Evolutionary conservation across 768 basidiomycete genomes (phyloP), one percentile per base, ranked within the genome.

Genomic region (Boletus barrowsii): DNA sequence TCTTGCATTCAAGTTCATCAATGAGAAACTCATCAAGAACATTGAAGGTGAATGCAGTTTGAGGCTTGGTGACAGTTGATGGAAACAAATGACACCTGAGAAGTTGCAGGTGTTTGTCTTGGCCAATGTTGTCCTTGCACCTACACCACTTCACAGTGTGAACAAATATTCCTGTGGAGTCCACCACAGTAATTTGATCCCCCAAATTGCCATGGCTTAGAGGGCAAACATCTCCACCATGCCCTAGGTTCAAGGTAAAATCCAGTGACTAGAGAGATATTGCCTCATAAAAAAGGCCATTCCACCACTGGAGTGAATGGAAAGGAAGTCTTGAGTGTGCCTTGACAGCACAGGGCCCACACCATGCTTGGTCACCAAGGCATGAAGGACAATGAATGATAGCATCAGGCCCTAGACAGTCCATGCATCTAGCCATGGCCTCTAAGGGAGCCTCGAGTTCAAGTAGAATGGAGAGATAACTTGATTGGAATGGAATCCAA

Each of bases 1-100:
- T 47, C 18, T 53, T 53, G 44, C 66, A 65, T 40, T 65, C 57
- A 29, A 68, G 13, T 1, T 36, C 9, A 17, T 67, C 57, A 4
- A 68, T 43, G 5, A 56, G 33, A 42, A 67, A 65, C 5, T 58
- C 13, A 42, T 69, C 50, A 10, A 67, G 55, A 2, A 62, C 63
- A 8, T 42, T 18, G 39, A 67, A 67, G 3, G 61, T 66, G 24
- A 68, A 68, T 1, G 56, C 63, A 0, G 56, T 58, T 32, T 56
- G 39, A n/a, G 65, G 61, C 18, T 33, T 42, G 0, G 22, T 24
- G 3, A 55, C 44, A 17, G 47, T 59, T 2, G 64, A 53, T 2
- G 64, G 56, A 41, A 57, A 64, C 2, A 66, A 47, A 8, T 33
- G 11, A 3, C 20, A 22, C 15, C 43, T 24, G 1, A 66, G 42